Evolutionary conservation across 2,329 filamentous ascomycete genomes (phyloP), one percentile per base, ranked within the genome.

Genomic region (Septoria linicola): DNA sequence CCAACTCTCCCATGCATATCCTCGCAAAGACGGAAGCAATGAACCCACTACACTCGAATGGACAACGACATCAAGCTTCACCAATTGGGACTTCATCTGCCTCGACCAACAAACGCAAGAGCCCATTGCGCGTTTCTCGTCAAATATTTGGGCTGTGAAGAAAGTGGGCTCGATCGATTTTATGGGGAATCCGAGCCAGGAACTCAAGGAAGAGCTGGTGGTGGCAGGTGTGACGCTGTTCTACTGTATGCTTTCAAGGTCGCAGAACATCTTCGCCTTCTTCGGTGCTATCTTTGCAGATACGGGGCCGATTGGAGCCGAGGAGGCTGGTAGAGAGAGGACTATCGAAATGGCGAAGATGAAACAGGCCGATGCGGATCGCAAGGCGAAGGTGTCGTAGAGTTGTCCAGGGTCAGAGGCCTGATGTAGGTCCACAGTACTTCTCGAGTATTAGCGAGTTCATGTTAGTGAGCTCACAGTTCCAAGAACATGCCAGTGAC

Each of bases 11-110:
- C 32, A 44, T 13, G 42, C 39, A 6, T 55, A 44, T 21, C 8
- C 27, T 11, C 17, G 23, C 5, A 27, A 10, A 5, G 23, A 27
- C 10, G 23, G 23, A 27, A 35, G 11, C 7, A 41, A 25, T 3
- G 37, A 36, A 11, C 42, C 48, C 0, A 20, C 39, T 19, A 40
- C 17, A 4, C 50, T 55, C 21, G 48, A 37, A 3, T 55, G 48
- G 53, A 49, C 25, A 11, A 49, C 39, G n/a, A 45, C 39, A 1
- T 20, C 31, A 14, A 41, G 34, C 10, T 31, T 49, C 11, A 53
- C 41, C 25, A 45, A 50, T 20, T 54, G 45, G 51, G 39, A 51
- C 19, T 51, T 55, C 27, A 39, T 51, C 21, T 48, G 48, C 31
- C 19, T 49, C 11, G 40, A 43, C n/a, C 48, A 47, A 11, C 31